Conservation (phyloP, 257 asterid genomes). For the Mitragyna speciosa region DNA sequence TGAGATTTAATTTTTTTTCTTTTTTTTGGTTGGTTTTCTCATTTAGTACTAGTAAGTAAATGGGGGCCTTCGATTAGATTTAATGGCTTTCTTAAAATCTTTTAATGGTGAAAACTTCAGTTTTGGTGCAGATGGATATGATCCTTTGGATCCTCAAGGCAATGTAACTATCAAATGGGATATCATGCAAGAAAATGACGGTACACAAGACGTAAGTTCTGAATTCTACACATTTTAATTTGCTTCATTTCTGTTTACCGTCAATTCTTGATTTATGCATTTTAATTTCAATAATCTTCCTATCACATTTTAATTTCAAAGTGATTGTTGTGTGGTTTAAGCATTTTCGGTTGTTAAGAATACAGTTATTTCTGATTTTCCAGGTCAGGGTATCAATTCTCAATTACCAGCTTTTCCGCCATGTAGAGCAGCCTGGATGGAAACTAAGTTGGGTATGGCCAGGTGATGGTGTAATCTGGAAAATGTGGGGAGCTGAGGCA, state of each 20-base stretch:
- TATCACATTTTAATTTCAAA: background rate
- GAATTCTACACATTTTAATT: background rate
- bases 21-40: background rate
- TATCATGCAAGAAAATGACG: constrained; percentile 37
- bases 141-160: constrained; percentile 78
- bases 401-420: constrained; percentile 75
- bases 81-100: constrained; percentile 3
- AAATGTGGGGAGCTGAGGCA: constrained; percentile 62
- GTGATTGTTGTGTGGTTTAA: background rate
- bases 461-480: constrained; percentile 64
- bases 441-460: constrained; percentile 70
- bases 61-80: constrained; percentile 2
- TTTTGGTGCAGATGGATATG: constrained; percentile 77
- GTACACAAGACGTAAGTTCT: constrained; percentile 47
- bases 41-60: background rate
- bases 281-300: background rate
- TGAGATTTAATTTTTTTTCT: background rate
- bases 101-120: constrained; percentile 52
- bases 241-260: background rate
- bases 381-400: constrained; percentile 53
- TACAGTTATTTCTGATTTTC: background rate
- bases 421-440: constrained; percentile 73
- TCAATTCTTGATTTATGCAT: background rate
- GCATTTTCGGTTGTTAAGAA: background rate
- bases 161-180: constrained; percentile 81